Evolutionary conservation across 495 filamentous ascomycete species (phyloP), one percentile per base, ranked within the genome.

Genomic region (Diplogelasinospora grovesii): DNA sequence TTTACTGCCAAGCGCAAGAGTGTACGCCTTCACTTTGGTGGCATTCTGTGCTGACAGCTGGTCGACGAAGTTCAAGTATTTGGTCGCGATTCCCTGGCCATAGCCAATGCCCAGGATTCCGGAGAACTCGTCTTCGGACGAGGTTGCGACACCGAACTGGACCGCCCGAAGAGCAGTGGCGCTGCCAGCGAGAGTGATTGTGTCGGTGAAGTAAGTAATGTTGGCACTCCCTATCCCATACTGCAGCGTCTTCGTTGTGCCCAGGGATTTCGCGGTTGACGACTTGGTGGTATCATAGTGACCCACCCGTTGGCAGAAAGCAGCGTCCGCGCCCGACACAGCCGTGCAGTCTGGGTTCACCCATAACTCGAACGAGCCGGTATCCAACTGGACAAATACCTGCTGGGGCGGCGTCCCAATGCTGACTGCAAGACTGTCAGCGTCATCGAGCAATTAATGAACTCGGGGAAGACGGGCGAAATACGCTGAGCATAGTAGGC

Each of bases 281-380:
- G 69, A 73, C 16, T 37, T 52, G 8, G 54, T 35, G 4, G 61
- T 29, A 31, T 68, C 56, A 40, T 68, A 73, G 25, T 55, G 48
- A 1, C 69, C 69, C 4, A 58, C 48, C 18, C 57, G 65, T 5
- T 54, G 39, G 52, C 69, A 73, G 41, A 73, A 73, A 32, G 43
- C 54, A 3, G 57, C 48, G 29, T 71, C 67, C 5, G 56, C 41
- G 4, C 47, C 45, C 2, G 52, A 52, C 16, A 73, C 57, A 9
- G 48, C 53, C 6, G 52, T 53, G 41, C 68, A 73, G 46, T 69
- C 60, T 0, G 69, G 69, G 43, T 73, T 73, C 16, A 73, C 69
- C 69, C 68, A 73, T 5, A 73, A 53, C 52, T 73, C 68, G 46
- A 71, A 71, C 8, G 68, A 71, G 18, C 68, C 69, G 4, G 69